Percentiles rank a stretch among this genome's conserved stretches.
These are phyloP conservation scores for Meira nashicola DNA, from an alignment of 1,284 basidiomycete species.

Conservation along the genomic window DNA sequence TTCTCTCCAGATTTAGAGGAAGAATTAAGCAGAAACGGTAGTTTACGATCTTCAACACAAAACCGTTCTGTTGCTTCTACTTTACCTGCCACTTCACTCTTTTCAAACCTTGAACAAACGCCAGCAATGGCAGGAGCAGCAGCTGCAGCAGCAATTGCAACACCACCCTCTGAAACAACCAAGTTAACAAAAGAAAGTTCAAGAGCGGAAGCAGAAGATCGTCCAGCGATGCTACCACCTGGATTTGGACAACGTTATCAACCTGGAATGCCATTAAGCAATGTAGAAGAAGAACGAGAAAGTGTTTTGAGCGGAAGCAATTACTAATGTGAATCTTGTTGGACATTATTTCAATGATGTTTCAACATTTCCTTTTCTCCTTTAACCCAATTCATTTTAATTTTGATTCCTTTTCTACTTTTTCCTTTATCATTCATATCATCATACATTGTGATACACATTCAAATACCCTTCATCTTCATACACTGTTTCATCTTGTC, in stretches of 20 bases:
- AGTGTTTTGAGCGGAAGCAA: conserved; percentile 28
- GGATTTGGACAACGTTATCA: conserved; percentile 34
- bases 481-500: too few relatives aligned
- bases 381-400: not conserved
- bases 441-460: too few relatives aligned
- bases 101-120: not conserved
- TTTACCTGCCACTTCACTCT: not conserved
- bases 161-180: too few relatives aligned
- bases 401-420: conserved; percentile 2
- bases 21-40: conserved; percentile 2
- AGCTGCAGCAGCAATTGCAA: not conserved
- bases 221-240: not conserved
- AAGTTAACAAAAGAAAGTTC: conserved; percentile 5
- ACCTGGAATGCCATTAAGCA: conserved; percentile 44
- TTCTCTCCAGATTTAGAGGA: conserved; percentile 15
- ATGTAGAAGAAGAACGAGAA: conserved; percentile 41
- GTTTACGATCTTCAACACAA: conserved; percentile 4
- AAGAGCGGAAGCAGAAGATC: conserved; percentile 18
- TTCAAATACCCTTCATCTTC: too few relatives aligned
- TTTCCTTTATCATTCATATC: too few relatives aligned
- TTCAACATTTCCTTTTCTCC: not conserved
- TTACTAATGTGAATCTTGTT: not conserved
- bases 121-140: not conserved
- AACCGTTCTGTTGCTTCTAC: not conserved
- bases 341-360: not conserved